Percentiles rank a stretch among this genome's conserved stretches.
Conservation (phyloP, 2,329 filamentous ascomycete genomes). For the Colletotrichum musae region DNA sequence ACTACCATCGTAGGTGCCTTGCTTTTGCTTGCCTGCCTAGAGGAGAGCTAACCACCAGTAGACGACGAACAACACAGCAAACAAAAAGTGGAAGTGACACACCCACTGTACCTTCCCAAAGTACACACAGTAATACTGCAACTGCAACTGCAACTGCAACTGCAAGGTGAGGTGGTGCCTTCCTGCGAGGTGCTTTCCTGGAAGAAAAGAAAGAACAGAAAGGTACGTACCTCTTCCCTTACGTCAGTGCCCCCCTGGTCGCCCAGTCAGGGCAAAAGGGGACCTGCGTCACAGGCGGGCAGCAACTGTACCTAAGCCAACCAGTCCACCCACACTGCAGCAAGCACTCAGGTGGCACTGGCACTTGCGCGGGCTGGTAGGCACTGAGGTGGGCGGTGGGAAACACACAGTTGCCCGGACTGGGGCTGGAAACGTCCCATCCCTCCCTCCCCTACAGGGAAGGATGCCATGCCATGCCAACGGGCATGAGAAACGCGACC, state of each 20-base stretch:
- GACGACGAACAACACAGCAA: slow-evolving; percentile 5
- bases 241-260: slow-evolving; percentile 32
- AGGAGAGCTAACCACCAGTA: background rate
- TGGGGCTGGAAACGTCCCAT: slow-evolving; percentile 38
- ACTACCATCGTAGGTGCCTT: no score
- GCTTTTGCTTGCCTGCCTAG: background rate
- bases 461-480: background rate
- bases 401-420: slow-evolving; percentile 23
- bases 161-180: no score
- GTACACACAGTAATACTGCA: background rate
- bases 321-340: background rate
- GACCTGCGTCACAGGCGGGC: slow-evolving; percentile 36
- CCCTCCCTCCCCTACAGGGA: slow-evolving; percentile 10
- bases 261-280: slow-evolving; percentile 35
- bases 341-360: background rate
- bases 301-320: no score
- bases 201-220: no score
- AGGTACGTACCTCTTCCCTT: slow-evolving; percentile 16
- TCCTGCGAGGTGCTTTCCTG: no score
- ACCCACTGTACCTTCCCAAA: background rate
- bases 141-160: no score
- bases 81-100: background rate
- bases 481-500: slow-evolving; percentile 39
- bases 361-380: no score
- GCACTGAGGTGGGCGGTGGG: no score